Evolutionary conservation across 805 yeast species (phyloP), one percentile per base, ranked within the genome.

Genomic region (Hanseniaspora meyeri): DNA sequence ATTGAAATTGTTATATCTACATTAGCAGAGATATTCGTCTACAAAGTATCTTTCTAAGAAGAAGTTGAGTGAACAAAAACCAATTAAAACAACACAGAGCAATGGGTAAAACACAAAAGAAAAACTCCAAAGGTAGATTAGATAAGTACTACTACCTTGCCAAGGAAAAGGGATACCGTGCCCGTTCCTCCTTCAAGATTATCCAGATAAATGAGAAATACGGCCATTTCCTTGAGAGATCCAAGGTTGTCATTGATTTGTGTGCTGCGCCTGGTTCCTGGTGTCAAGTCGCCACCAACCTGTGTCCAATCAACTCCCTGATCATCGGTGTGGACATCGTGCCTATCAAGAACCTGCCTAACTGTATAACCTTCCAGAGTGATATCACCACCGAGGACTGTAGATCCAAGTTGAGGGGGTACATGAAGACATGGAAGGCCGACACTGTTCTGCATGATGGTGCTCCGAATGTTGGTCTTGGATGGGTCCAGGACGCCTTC

Each of bases 201-300:
- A 77, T 93, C 59, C 98, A 93, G 70, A 87, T 93, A 59, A 93
- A 93, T 72, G 96, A 93, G 68, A 93, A 93, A 69, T 93, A 81
- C 75, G 97, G 97, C 38, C 96, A 90, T 70, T 93, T 93, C 68
- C 73, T 90, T 54, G 96, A 90, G 64, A 86, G 87, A 67, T 87
- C 96, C 19, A 93, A 88, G 69, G 97, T 93, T 45, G 96, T 93
- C 46, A 87, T 93, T 53, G 98, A 93, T 78, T 76, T 93, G 64
- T 93, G 98, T 83, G 97, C 97, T 55, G 98, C 98, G 11, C 97
- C 97, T 43, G 98, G 98, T 57, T 88, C 97, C 3, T 93, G 98
- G 98, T 93, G 98, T 78, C 98, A 93, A 74, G 97, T 93, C 46
- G 98, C 98, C 0, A 82, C 95, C 1, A 86, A 89, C 59, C 71